Evolutionary conservation across 768 basidiomycete genomes (phyloP), one percentile per base, ranked within the genome.

Genomic region (Tephrocybe sp.): DNA sequence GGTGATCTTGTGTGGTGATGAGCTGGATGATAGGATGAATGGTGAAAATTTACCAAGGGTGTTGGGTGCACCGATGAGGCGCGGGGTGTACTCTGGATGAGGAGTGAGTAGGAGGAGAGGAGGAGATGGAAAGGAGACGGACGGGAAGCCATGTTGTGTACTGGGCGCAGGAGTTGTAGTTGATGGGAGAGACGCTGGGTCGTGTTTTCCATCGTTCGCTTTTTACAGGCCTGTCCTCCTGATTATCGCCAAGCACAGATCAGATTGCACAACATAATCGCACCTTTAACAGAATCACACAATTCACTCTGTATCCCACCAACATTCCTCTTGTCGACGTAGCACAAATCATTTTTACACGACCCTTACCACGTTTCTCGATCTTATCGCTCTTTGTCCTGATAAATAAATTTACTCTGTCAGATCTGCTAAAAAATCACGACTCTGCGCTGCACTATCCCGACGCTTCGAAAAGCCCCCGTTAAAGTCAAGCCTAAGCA

Each of bases 21-120:
- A 62, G 56, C 60, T 56, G 45, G 38, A 31, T 42, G 45, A 9
- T 52, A 60, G 57, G 16, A 50, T 50, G 18, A 33, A 34, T 10
- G 15, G 29, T 25, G 18, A 51, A 53, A 10, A 27, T 64, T 56
- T 59, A 97, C 95, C 95, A 59, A 97, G 84, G 50, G 95, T 97
- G 79, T 98, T 89, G 61, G 91, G 76, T 46, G 94, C 88, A 37
- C 87, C 90, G 67, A 94, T 77, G 74, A 86, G 76, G 65, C 91
- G 88, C 44, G 87, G 70, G 22, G 80, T 74, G 74, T 83, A 88
- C 57, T 78, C 88, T 89, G 42, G 45, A 56, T 50, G 52, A 45
- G 0, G 6, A 3, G 42, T 24, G 22, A 21, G 57, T 19, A 50
- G 50, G 43, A 33, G 50, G 21, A 41, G 11, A 43, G 38, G 37